Evolutionary conservation across 2,329 filamentous ascomycete species (phyloP), one percentile per base, ranked within the genome.

Genomic region (Amauroascus niger): DNA sequence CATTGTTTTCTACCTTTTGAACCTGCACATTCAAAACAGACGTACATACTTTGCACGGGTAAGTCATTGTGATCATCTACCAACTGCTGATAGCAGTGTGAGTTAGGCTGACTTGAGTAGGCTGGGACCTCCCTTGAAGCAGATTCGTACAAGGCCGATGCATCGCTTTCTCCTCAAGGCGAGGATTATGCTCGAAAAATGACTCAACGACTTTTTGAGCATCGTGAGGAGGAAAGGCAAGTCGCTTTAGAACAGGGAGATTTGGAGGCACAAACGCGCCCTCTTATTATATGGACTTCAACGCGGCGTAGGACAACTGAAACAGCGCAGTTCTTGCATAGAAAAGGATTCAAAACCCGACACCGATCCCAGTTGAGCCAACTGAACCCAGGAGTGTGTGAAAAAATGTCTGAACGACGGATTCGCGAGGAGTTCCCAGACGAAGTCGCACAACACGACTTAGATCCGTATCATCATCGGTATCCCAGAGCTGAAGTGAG

Each of bases 1-100:
- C 57, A 98, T 98, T 60, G 91, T 98, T 53, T 98, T 98, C 71
- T 98, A 97, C 69, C 81, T 98, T 45, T 87, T 95, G 65, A 98
- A 98, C 65, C 77, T 97, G 22, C 93, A 98, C 70, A 96, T 96
- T 76, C 97, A 98, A 70, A 86, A 86, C 47, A 82, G 91, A 54
- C 88, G 88, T 58, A 97, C 89, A 6, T 97, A 94, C 70, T 97
- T 97, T 68, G 90, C 84, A 46, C 81, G 91, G 58, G 84, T 74
- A 62, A n/a, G n/a, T n/a, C n/a, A n/a, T n/a, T 56, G 69, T 59
- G 18, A 40, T 41, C 32, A 8, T 28, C 44, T 55, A 33, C 7
- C 35, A 14, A 24, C n/a, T 7, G 3, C 13, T 5, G 26, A 18
- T 30, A 46, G 26, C 39, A 46, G 39, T 55, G 11, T 49, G 18